These are phyloP conservation scores for Linnemannia schmuckeri DNA, from an alignment of 192 early-diverging fungal genomes.

Conservation along the genomic window DNA sequence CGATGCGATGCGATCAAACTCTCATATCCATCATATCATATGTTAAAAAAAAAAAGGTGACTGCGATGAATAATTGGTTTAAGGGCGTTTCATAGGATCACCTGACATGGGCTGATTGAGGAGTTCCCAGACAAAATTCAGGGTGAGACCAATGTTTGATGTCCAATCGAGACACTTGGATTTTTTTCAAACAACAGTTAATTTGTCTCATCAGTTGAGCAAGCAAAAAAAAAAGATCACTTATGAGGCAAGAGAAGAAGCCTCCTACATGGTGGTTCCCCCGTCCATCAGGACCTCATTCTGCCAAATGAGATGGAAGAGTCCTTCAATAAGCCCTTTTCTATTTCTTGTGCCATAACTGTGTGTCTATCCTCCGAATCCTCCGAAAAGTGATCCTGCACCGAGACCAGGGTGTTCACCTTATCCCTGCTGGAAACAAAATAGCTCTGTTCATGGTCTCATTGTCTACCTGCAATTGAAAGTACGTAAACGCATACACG, in stretches of 20 bases:
- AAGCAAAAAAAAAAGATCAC: background rate
- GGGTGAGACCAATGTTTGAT: background rate
- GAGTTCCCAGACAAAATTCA: background rate
- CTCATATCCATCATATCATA: background rate
- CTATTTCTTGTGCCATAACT: background rate
- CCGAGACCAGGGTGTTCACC: background rate
- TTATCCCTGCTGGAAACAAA: background rate
- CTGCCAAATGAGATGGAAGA: background rate
- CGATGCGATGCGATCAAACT: background rate
- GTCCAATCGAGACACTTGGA: too few species aligned
- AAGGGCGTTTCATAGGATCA: background rate
- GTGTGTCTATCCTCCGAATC: background rate
- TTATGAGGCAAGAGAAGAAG: background rate
- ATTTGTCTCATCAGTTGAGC: background rate
- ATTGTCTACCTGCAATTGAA: background rate
- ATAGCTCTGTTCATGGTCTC: background rate
- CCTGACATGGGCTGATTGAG: background rate
- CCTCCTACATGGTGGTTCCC: background rate
- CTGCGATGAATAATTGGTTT: background rate
- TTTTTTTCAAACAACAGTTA: background rate
- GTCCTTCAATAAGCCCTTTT: background rate
- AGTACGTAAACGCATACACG: too few species aligned
- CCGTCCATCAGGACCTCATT: background rate
- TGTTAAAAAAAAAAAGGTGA: background rate
- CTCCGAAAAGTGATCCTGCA: background rate